Evolutionary conservation across 2,329 filamentous ascomycete species (phyloP).

Genomic region (Trichoderma breve): DNA sequence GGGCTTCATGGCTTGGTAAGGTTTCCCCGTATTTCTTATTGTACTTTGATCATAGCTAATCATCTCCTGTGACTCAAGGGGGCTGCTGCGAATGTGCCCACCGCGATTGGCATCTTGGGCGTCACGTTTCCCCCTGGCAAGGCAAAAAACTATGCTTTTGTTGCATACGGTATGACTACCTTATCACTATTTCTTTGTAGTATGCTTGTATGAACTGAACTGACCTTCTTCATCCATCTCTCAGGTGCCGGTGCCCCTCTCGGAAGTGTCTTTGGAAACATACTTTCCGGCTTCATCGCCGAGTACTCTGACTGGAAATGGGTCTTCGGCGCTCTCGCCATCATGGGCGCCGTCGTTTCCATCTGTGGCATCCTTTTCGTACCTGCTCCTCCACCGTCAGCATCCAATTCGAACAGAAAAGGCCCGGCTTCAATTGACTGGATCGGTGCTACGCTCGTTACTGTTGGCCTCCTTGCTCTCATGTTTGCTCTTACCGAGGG

Average conservation of each 20-base stretch:
- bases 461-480: constrained; percentile 58
- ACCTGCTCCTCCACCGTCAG: constrained; percentile 45
- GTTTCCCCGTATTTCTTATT: not conserved
- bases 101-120: constrained; percentile 67
- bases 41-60: not conserved
- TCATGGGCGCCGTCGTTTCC: constrained; percentile 57
- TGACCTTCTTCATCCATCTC: not conserved
- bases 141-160: constrained; percentile 70
- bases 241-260: constrained; percentile 61
- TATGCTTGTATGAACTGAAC: not conserved
- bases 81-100: constrained; percentile 67
- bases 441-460: constrained; percentile 63
- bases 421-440: constrained; percentile 55
- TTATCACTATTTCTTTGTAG: not conserved
- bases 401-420: constrained; percentile 24
- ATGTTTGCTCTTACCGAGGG: constrained; percentile 68
- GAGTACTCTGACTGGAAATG: constrained; percentile 64
- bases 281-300: constrained; percentile 62
- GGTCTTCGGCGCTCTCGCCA: constrained; percentile 64
- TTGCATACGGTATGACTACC: constrained; percentile 50
- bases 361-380: constrained; percentile 59
- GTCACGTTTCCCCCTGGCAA: constrained; percentile 65
- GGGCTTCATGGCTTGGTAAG: constrained; percentile 60
- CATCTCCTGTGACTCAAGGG: constrained; percentile 38
- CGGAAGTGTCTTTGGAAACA: constrained; percentile 63